Evolutionary conservation across 1,139 yeast genomes (phyloP).

Genomic region (Saccharomyces hybrid): DNA sequence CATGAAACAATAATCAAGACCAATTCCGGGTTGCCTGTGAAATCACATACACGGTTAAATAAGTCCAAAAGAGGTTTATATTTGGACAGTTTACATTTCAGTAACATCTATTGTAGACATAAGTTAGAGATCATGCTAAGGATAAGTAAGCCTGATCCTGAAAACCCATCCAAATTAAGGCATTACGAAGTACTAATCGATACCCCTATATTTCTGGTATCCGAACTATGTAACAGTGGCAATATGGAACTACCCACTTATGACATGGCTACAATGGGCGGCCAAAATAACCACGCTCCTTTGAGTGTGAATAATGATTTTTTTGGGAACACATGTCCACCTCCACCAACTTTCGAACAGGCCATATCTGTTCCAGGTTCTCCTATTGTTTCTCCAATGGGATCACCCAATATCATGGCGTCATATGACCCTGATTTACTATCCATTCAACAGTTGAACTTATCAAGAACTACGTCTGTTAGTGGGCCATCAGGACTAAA

Average conservation of each 20-base stretch:
- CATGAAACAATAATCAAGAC: conserved; percentile 20
- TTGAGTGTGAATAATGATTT: conserved; percentile 1
- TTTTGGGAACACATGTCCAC: conserved; percentile 8
- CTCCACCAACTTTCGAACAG: conserved; percentile 54
- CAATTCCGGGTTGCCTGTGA: conserved; percentile 22
- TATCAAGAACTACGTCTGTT: conserved; percentile 23
- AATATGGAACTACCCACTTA: conserved; percentile 70
- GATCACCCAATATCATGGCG: conserved; percentile 18
- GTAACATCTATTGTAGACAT: conserved; percentile 66
- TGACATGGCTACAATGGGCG: conserved; percentile 37
- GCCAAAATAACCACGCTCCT: conserved; percentile 5
- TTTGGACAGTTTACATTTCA: conserved; percentile 63
- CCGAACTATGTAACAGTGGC: conserved; percentile 64
- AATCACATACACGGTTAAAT: conserved; percentile 23
- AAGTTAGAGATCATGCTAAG: conserved; percentile 73
- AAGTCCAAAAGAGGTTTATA: conserved; percentile 39
- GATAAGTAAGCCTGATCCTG: conserved; percentile 57
- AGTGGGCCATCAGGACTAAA: conserved; percentile 10
- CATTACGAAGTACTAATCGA: conserved; percentile 90
- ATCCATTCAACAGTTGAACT: conserved; percentile 26
- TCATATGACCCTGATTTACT: conserved; percentile 23
- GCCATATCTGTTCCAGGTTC: conserved; percentile 39
- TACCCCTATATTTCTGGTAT: conserved; percentile 69
- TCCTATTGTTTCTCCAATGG: conserved; percentile 24
- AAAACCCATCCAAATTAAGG: conserved; percentile 52